Evolutionary conservation across 495 filamentous ascomycete species (phyloP).

Genomic region (Podospora didyma): DNA sequence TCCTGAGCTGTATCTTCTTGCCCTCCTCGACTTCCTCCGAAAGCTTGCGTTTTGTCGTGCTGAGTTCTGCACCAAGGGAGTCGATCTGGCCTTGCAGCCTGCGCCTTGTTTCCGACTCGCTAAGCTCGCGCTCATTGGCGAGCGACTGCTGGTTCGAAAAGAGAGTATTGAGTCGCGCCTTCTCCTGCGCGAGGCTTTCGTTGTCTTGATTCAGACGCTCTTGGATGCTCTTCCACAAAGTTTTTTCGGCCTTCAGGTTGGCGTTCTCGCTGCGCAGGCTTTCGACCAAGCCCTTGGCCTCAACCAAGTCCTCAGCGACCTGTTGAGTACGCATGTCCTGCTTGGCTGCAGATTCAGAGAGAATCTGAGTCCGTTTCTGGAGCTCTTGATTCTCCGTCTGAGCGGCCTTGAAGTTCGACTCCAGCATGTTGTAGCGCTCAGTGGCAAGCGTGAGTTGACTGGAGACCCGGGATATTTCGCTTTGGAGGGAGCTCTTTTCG

Average conservation of each 20-base stretch:
- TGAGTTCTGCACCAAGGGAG: conserved; percentile 70
- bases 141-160: conserved; percentile 78
- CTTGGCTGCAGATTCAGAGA: conserved; percentile 79
- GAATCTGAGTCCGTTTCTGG: conserved; percentile 67
- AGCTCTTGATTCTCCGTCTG: conserved; percentile 81
- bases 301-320: conserved; percentile 87
- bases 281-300: conserved; percentile 74
- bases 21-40: conserved; percentile 77
- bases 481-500: conserved; percentile 77
- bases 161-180: conserved; percentile 70
- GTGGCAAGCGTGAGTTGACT: conserved; percentile 77
- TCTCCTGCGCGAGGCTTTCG: conserved; percentile 77
- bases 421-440: conserved; percentile 86
- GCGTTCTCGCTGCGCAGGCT: conserved; percentile 86
- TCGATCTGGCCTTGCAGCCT: conserved; percentile 74
- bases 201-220: conserved; percentile 82
- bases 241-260: conserved; percentile 90
- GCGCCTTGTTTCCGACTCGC: conserved; percentile 74
- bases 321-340: conserved; percentile 88
- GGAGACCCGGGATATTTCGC: conserved; percentile 68
- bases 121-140: conserved; percentile 83
- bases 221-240: conserved; percentile 87
- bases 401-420: conserved; percentile 76
- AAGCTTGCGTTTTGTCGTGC: conserved; percentile 74
- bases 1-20: conserved; percentile 71